Evolutionary conservation across 345 rosid genomes (phyloP), one percentile per base, ranked within the genome.

Genomic region (Carallia pectinifolia): DNA sequence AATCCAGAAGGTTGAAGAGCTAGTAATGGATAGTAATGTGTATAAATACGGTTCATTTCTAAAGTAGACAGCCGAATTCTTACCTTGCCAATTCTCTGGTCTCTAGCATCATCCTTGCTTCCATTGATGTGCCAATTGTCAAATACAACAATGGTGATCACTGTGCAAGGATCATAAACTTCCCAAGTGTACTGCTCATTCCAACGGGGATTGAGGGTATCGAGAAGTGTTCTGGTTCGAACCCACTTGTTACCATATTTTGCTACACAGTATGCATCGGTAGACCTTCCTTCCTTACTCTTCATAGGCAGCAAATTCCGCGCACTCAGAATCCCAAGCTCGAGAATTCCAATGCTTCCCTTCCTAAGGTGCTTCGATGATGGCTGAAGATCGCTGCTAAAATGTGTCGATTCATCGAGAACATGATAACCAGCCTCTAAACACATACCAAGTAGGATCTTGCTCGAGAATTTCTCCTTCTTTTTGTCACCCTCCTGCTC

Each of bases 131-230:
- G 81, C 50, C 71, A 68, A 33, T 77, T 77, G 66, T 77, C 81
- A 34, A 77, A 77, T 44, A 77, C 81, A 8, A 67, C 77, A 58
- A 77, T 31, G 27, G 77, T 77, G 70, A 77, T 77, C 64, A 77
- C 81, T 50, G 81, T 77, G 66, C 81, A 77, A 31, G 81, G 67
- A 77, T 77, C 81, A 53, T 38, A 48, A 37, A 77, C 81, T 62
- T 77, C 81, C 81, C 81, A 77, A 52, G 76, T 77, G 29, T 72
- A 77, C 81, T 77, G 81, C 59, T 77, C 81, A 33, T 77, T 77
- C 81, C 81, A 77, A 37, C 70, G 76, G 23, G 38, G 81, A 68
- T 72, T 34, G 17, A 77, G 72, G 29, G 72, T 77, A 10, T 72
- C 58, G 4, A 72, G 69, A 15, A 77, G 61, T 33, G 81, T 77